Base-by-base conservation (phyloP, 106 monocot species). In the Dioscorea zingiberensis region DNA sequence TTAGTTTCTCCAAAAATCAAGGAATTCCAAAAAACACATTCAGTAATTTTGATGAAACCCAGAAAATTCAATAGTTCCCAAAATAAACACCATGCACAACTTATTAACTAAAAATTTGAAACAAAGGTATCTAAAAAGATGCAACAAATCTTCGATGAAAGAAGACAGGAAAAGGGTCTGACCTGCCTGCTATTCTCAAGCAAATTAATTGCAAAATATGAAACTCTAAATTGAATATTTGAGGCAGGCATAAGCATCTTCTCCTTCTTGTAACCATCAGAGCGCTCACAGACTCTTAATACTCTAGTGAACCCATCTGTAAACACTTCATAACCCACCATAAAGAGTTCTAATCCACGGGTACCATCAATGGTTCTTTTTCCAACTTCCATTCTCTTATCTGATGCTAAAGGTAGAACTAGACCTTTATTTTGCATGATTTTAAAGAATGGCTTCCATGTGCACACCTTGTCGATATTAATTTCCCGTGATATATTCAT, bases 381-480 rank as follows among this genome's bases (percentile, higher is more conserved):
- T 77, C 74, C 78, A 25, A 58, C 21, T 67, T 48, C 32, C 23
- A 63, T 63, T 61, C 69, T 69, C 21, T 69, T 83, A 25, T 57
- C 63, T 11, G 64, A 38, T 53, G 83, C 60, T 8, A 73, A 74
- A 71, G 74, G 72, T 59, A 85, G 56, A 29, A 73, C 26, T 60
- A 89, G 51, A 21, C 74, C 72, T 58, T 65, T 85, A 63, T 70
- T 76, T 62, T 86, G 76, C 25, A 81, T 67, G 63, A 73, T 67
- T 59, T 89, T 94, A 62, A 84, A 79, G 17, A 94, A 79, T 57
- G 89, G 77, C 64, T 84, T 89, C 94, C 94, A 94, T 44, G 78
- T 27, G 27, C 69, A 68, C 13, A 89, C 67, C 67, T 94, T 94
- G 64, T 94, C 89, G 44, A 89, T 89, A 69, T 80, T 89, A 38